phyloP scores from a whole-genome alignment of 108 stramenopile genomes.

The Aurantiochytrium sp. region DNA sequence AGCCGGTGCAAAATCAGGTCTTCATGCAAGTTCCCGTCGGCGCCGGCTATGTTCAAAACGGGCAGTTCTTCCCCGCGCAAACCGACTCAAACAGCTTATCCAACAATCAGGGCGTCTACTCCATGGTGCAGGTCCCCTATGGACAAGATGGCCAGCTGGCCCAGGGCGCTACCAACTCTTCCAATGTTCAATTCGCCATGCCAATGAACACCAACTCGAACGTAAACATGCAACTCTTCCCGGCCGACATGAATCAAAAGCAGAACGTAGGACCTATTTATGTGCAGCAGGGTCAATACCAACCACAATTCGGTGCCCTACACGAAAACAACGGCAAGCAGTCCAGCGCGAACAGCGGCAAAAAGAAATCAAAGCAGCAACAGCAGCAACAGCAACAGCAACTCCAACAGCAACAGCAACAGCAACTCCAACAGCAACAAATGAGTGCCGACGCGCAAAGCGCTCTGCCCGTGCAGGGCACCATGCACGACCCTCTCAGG shows the following conservation, averaged over 20 bases:
- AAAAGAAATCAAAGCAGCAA: too few relatives aligned
- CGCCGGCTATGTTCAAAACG: too few relatives aligned
- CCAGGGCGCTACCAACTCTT: background rate
- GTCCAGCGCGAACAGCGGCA: too few relatives aligned
- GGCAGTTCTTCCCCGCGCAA: too few relatives aligned
- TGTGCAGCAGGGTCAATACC: background rate
- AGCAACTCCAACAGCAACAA: too few relatives aligned
- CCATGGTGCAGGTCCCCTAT: background rate
- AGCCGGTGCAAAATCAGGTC: too few relatives aligned
- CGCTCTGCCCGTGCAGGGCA: conserved; percentile 12
- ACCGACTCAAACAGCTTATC: background rate
- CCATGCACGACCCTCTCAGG: conserved; percentile 20
- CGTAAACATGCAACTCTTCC: background rate
- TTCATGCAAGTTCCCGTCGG: too few relatives aligned
- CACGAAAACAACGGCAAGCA: too few relatives aligned
- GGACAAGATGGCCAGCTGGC: background rate
- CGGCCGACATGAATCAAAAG: conserved; percentile 16
- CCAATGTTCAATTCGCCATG: background rate
- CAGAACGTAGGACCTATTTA: background rate
- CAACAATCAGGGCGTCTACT: background rate
- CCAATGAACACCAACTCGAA: background rate
- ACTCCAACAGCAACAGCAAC: background rate
- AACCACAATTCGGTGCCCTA: too few relatives aligned
- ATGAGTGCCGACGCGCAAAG: background rate
- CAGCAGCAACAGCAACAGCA: conserved; percentile 25